phyloP scores from a whole-genome alignment of 148 eudicot species.

The Beta vulgaris region DNA sequence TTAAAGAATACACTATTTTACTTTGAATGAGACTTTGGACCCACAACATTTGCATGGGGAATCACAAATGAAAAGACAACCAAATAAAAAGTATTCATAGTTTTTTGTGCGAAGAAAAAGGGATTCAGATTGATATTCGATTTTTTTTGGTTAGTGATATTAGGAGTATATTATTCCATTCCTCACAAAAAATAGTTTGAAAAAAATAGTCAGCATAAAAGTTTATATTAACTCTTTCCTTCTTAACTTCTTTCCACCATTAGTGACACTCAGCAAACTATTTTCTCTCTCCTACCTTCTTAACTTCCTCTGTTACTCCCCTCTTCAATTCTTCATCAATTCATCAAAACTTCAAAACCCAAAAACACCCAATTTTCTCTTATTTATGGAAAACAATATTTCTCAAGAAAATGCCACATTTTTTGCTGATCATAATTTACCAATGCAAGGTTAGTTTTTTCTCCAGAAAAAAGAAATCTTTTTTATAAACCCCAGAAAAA shows the following conservation, averaged over 20 bases:
- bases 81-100: neutral
- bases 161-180: neutral
- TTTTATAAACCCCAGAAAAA: neutral
- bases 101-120: neutral
- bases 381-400: neutral
- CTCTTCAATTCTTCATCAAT: neutral
- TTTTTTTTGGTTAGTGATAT: neutral
- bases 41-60: conserved; percentile 13
- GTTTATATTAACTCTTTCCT: no score
- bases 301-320: neutral
- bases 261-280: no score
- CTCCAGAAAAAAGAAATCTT: neutral
- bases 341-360: neutral
- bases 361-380: no score
- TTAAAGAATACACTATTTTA: no score
- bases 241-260: no score
- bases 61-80: neutral
- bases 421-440: conserved; percentile 5
- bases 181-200: no score
- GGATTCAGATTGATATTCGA: neutral
- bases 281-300: neutral
- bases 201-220: no score
- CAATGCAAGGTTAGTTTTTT: conserved; percentile 8
- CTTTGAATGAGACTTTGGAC: neutral
- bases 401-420: neutral